A percentile compares a stretch with the other conserved stretches of the same genome.
Conservation (phyloP, 257 asterid genomes). For the Solanum acaule region DNA sequence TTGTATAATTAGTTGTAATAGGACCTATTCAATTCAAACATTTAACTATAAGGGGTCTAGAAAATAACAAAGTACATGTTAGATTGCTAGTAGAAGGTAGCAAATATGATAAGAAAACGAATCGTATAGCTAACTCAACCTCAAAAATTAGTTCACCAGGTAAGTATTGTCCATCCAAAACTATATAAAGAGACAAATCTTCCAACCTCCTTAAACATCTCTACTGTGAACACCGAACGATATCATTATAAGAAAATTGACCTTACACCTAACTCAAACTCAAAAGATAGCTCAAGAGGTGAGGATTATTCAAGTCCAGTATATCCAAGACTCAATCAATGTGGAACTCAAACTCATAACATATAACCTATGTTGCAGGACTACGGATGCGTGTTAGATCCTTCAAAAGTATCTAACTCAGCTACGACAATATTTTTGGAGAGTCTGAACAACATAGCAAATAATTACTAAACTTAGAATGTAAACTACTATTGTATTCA, state of each 20-base stretch:
- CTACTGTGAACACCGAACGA: not conserved
- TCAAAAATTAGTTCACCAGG: no score
- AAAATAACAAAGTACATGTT: not conserved
- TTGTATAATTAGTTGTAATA: not conserved
- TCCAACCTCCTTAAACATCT: not conserved
- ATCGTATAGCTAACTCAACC: not conserved
- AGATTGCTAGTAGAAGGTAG: not conserved
- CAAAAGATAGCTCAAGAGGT: not conserved
- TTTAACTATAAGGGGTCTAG: not conserved
- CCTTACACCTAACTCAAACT: not conserved
- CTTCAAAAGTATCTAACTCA: not conserved
- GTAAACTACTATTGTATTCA: not conserved
- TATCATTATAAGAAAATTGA: not conserved
- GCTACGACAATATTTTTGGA: not conserved
- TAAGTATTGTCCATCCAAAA: not conserved
- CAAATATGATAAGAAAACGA: not conserved
- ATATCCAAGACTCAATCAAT: not conserved
- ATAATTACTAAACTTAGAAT: not conserved
- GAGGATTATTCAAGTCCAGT: not conserved
- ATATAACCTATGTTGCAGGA: not conserved
- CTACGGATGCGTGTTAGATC: not conserved
- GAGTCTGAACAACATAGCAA: not conserved
- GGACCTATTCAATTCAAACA: not conserved
- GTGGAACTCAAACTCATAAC: not conserved
- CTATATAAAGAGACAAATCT: not conserved